These are phyloP conservation scores for Cercospora janseana DNA, from an alignment of 2,329 filamentous ascomycete species.

Conservation along the genomic window DNA sequence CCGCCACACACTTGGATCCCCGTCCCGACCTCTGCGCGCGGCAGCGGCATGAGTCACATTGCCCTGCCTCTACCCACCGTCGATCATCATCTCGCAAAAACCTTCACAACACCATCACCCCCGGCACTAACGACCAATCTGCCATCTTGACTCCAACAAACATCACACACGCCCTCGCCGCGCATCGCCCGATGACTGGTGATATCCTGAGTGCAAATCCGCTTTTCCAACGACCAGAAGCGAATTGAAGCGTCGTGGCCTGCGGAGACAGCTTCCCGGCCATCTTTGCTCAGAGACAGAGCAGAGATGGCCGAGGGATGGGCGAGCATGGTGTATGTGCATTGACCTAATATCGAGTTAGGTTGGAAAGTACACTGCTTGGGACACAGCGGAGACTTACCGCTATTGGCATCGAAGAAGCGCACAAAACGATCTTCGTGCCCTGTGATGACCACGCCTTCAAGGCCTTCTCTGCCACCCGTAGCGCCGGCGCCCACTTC, in stretches of 20 bases:
- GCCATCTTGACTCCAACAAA: slow-evolving; percentile 94
- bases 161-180: slow-evolving; percentile 89
- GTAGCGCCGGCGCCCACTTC: slow-evolving; percentile 75
- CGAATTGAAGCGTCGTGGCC: slow-evolving; percentile 93
- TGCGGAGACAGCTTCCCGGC: slow-evolving; percentile 88
- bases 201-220: slow-evolving; percentile 92
- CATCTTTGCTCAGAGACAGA: slow-evolving; percentile 87
- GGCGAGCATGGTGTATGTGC: slow-evolving; percentile 97
- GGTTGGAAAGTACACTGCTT: slow-evolving; percentile 21
- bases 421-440: slow-evolving; percentile 95
- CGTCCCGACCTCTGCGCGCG: no score
- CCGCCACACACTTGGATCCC: not conserved
- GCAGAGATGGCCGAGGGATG: slow-evolving; percentile 91
- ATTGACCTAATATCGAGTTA: slow-evolving; percentile 70
- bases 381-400: slow-evolving; percentile 58
- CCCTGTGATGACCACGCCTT: slow-evolving; percentile 92
- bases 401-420: slow-evolving; percentile 98
- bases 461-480: slow-evolving; percentile 69
- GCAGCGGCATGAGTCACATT: not conserved
- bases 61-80: no score
- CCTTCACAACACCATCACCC: slow-evolving; percentile 93
- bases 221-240: slow-evolving; percentile 96
- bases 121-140: slow-evolving; percentile 92
- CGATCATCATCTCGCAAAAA: slow-evolving; percentile 63
- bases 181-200: slow-evolving; percentile 91